Conservation (phyloP, 352 stramenopile genomes). For the Pythium chondricola region DNA sequence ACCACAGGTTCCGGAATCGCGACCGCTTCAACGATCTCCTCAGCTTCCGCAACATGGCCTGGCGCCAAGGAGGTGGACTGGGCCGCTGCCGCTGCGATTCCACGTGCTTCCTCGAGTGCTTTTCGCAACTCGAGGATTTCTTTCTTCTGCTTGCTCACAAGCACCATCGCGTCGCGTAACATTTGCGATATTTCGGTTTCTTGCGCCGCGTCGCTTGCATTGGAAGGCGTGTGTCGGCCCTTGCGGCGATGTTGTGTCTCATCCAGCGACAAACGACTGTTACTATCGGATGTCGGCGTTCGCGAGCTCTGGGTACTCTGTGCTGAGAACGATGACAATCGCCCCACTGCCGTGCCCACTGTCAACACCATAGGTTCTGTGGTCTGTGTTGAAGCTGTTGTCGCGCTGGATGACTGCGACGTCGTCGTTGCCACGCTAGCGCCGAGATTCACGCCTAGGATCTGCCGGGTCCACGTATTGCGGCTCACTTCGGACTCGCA, state of each 20-base stretch:
- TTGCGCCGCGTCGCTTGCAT: constrained; percentile 13
- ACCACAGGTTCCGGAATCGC: neutral
- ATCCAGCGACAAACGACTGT: constrained; percentile 18
- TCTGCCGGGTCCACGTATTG: constrained; percentile 17
- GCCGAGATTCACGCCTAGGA: constrained; percentile 6
- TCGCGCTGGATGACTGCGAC: neutral
- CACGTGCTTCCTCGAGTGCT: constrained; percentile 15
- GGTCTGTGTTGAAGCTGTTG: neutral
- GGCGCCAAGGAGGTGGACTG: too few relatives aligned
- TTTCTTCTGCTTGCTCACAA: constrained; percentile 61
- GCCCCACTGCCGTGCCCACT: too few relatives aligned
- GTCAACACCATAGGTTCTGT: neutral
- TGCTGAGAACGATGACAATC: too few relatives aligned
- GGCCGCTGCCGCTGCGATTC: too few relatives aligned
- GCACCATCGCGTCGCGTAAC: constrained; percentile 59
- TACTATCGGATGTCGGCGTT: constrained; percentile 1
- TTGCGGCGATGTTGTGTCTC: constrained; percentile 10
- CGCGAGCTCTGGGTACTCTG: too few relatives aligned
- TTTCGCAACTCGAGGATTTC: constrained; percentile 49
- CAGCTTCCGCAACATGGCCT: constrained; percentile 5
- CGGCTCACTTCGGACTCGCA: constrained; percentile 14
- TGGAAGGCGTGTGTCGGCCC: neutral
- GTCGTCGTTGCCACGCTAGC: neutral
- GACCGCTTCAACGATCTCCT: neutral
- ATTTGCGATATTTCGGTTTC: constrained; percentile 44